Evolutionary conservation across 2,329 filamentous ascomycete genomes (phyloP), one percentile per base, ranked within the genome.

Genomic region (Trichoderma brevicompactum): DNA sequence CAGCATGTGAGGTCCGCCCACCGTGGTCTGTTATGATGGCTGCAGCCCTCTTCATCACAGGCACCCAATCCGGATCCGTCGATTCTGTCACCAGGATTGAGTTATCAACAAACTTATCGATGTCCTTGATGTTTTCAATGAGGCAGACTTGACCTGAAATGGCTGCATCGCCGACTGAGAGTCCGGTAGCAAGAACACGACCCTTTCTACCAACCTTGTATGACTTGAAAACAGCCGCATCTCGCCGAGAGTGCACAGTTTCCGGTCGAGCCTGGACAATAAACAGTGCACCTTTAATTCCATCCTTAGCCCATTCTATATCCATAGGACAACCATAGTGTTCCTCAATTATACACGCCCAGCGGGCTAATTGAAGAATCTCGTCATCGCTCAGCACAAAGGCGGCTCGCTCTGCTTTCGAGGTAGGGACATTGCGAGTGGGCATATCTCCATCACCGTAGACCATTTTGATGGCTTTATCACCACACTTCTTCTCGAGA

Each of bases 251-350:
- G 63, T 77, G 76, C 7, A 78, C 74, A 0, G 75, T 77, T 61
- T 78, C 76, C 2, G 77, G 75, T 2, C 77, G 71, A 34, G 76
- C 75, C 65, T 79, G 76, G 8, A 78, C 75, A 41, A 78, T 74
- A 59, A 74, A 78, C 17, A 78, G 66, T 34, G 74, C 65, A 17
- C 64, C 67, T 7, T 69, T 71, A 38, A 68, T 64, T 54, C 73
- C 72, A 46, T 77, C 76, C 56, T 75, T 77, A 28, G 76, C 77
- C 76, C 76, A 79, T 66, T 78, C 77, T 66, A 78, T 77, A 53
- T 79, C 76, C 76, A 78, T 78, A 0, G 75, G 73, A 53, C 72
- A 73, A 1, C 69, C 68, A 53, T 78, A 79, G 65, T 78, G 76
- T 49, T 72, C 58, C 55, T 79, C 76, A 41, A 78, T 74, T 1